Conservation (phyloP, 2,329 filamentous ascomycete genomes). For the Fusarium subglutinans region DNA sequence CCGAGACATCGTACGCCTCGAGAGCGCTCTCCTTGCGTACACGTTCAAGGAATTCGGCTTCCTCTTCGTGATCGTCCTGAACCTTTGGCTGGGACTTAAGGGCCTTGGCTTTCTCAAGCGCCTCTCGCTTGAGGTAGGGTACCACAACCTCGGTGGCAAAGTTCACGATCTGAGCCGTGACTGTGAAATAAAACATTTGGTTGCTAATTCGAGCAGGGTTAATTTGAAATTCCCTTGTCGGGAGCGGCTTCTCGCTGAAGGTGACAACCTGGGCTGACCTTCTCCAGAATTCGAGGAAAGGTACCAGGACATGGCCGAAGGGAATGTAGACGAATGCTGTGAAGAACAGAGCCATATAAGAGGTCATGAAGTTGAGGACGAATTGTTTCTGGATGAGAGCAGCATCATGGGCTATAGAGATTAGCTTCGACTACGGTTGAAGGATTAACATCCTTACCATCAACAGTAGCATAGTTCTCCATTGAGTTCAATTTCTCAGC, state of each 20-base stretch:
- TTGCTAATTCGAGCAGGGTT: constrained; percentile 85
- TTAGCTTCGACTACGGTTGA: constrained; percentile 8
- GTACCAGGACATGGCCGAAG: constrained; percentile 84
- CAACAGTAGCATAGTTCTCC: constrained; percentile 93
- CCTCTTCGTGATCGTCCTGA: constrained; percentile 74
- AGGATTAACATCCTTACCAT: constrained; percentile 55
- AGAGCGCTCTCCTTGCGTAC: constrained; percentile 86
- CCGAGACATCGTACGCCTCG: constrained; percentile 86
- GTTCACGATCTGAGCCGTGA: constrained; percentile 91
- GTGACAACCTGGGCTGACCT: constrained; percentile 78
- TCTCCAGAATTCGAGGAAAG: constrained; percentile 85
- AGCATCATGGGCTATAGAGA: constrained; percentile 72
- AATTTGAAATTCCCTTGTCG: constrained; percentile 76
- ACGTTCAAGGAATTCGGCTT: constrained; percentile 80
- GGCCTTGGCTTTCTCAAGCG: constrained; percentile 81
- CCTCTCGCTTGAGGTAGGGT: constrained; percentile 83
- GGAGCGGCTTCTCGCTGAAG: constrained; percentile 76
- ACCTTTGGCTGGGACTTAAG: constrained; percentile 68
- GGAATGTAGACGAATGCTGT: constrained; percentile 96
- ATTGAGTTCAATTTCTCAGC: constrained; percentile 81
- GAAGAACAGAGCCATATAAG: constrained; percentile 89
- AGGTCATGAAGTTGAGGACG: constrained; percentile 95
- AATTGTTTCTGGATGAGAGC: constrained; percentile 94
- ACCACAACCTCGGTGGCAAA: constrained; percentile 86
- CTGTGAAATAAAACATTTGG: constrained; percentile 95